Evolutionary conservation across 306 rosid genomes (phyloP).

Genomic region (Morella rubra): DNA sequence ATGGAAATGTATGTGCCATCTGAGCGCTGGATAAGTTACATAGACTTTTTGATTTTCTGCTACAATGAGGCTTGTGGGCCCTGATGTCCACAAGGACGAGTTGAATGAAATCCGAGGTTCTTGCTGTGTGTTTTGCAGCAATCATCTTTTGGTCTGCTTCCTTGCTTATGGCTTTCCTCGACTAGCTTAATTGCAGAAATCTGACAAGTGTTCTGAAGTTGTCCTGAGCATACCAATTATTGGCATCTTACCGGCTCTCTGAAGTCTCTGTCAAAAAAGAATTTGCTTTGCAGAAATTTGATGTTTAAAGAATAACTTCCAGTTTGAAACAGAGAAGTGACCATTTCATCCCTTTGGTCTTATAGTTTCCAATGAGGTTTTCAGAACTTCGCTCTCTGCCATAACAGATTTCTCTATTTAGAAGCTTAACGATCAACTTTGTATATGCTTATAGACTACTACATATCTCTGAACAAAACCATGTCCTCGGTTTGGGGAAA

Average conservation of each 20-base stretch:
- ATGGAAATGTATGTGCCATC: neutral
- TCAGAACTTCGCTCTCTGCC: neutral
- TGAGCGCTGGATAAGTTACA: neutral
- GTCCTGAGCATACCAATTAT: neutral
- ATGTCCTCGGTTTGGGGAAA: neutral
- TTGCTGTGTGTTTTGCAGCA: neutral
- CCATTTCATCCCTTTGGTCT: neutral
- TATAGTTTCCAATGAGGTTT: neutral
- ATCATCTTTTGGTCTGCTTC: slow-evolving; percentile 7
- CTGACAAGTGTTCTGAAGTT: slow-evolving; percentile 5
- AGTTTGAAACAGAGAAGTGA: neutral
- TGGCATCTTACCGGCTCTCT: slow-evolving; percentile 2
- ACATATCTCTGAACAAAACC: neutral
- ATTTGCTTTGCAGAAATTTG: neutral
- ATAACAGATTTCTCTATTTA: neutral
- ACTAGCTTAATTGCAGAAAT: neutral
- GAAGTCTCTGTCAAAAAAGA: neutral
- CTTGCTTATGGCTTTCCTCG: neutral
- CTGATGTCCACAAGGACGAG: slow-evolving; percentile 1
- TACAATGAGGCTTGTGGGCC: slow-evolving; percentile 11
- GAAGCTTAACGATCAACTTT: neutral
- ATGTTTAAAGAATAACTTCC: neutral
- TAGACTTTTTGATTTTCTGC: slow-evolving; percentile 2
- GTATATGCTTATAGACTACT: neutral
- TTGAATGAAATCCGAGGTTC: neutral